phyloP scores from a whole-genome alignment of 345 rosid species.

The Murraya paniculata region DNA sequence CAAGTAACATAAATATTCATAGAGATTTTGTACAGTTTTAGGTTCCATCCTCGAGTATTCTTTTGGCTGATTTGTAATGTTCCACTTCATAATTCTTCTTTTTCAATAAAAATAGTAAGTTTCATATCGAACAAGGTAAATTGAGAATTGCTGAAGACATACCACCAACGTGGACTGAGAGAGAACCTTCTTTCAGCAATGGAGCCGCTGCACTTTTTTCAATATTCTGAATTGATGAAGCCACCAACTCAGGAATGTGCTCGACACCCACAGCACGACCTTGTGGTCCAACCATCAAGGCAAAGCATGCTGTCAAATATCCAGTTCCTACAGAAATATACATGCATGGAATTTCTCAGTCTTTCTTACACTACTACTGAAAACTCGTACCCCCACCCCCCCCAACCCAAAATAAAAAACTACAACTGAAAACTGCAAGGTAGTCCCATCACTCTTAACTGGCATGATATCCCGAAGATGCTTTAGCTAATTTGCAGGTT shows the following conservation, averaged over 20 bases:
- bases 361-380: neutral
- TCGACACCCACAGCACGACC: constrained; percentile 91
- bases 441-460: neutral
- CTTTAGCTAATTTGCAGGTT: neutral
- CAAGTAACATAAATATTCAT: neutral
- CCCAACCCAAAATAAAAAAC: no score
- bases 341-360: neutral
- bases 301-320: constrained; percentile 92
- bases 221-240: constrained; percentile 62
- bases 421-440: constrained; percentile 1
- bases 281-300: constrained; percentile 81
- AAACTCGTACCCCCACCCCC: no score
- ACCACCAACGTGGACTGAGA: constrained; percentile 83
- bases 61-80: neutral
- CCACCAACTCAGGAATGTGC: constrained; percentile 81
- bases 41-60: neutral
- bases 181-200: constrained; percentile 65
- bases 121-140: neutral
- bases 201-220: constrained; percentile 73
- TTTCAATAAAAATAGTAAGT: neutral
- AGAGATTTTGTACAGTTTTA: neutral
- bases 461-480: neutral
- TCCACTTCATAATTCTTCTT: neutral
- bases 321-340: constrained; percentile 64
- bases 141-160: constrained; percentile 23